Evolutionary conservation across 345 rosid species (phyloP).

Genomic region (Citrus reticulata): DNA sequence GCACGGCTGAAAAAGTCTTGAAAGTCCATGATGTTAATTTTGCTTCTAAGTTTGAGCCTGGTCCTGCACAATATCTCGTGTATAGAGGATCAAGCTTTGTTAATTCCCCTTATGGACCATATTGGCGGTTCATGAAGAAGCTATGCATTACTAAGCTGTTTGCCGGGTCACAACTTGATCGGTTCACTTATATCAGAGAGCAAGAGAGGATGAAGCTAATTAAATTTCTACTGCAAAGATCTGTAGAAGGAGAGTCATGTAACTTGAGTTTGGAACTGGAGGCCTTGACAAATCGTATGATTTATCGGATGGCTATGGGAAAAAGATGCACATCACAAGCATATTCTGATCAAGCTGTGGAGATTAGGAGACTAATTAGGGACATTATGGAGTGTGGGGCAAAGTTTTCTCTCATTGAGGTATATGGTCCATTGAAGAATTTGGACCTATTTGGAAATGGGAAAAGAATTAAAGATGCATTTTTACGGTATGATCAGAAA

Average conservation of each 20-base stretch:
- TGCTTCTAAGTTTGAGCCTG: conserved; percentile 27
- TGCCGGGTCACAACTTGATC: conserved; percentile 27
- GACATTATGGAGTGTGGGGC: conserved; percentile 48
- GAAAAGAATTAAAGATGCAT: conserved; percentile 38
- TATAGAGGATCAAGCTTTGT: conserved; percentile 26
- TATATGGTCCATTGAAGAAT: conserved; percentile 50
- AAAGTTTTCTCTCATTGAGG: conserved; percentile 47
- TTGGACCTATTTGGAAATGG: conserved; percentile 53
- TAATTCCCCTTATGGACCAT: conserved; percentile 23
- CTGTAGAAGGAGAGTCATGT: conserved; percentile 25
- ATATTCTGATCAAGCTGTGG: conserved; percentile 18
- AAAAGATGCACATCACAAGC: conserved; percentile 27
- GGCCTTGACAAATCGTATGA: conserved; percentile 30
- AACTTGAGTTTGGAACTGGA: conserved; percentile 31
- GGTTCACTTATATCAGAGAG: conserved; percentile 20
- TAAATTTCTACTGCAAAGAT: conserved; percentile 13
- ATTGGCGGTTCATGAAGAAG: conserved; percentile 42
- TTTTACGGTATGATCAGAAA: conserved; percentile 40
- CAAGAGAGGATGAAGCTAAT: conserved; percentile 23
- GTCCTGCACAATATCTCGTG: conserved; percentile 27
- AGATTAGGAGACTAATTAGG: conserved; percentile 26
- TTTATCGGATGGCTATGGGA: conserved; percentile 45
- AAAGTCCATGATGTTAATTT: conserved; percentile 30
- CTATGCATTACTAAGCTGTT: conserved; percentile 31
- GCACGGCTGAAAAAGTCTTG: conserved; percentile 28